These are phyloP conservation scores for sunflower (Helianthus annuus) DNA, from an alignment of 129 eudicot genomes.

Conservation along the genomic window DNA sequence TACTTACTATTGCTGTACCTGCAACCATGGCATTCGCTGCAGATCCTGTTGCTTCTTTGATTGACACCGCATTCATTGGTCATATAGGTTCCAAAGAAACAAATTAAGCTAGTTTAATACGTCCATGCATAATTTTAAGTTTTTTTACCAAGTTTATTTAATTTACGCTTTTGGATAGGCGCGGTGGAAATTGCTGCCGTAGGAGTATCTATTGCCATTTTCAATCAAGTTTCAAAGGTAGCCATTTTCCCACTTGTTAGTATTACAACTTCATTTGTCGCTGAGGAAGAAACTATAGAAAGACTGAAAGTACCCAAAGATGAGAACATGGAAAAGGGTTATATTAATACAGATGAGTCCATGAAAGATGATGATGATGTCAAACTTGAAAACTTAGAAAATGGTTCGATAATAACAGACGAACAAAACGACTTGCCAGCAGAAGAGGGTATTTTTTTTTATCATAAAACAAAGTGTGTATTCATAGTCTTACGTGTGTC, in stretches of 20 bases:
- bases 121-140: too few relatives aligned
- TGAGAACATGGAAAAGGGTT: constrained; percentile 23
- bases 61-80: constrained; percentile 84
- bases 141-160: not conserved
- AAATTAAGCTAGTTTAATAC: not conserved
- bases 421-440: constrained; percentile 21
- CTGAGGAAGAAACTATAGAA: constrained; percentile 74
- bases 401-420: constrained; percentile 16
- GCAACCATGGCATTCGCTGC: constrained; percentile 89
- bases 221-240: constrained; percentile 90
- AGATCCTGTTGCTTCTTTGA: constrained; percentile 83
- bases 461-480: not conserved
- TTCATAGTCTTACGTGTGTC: constrained; percentile 10
- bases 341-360: too few relatives aligned
- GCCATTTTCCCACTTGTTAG: constrained; percentile 90
- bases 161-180: constrained; percentile 37
- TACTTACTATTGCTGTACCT: constrained; percentile 70
- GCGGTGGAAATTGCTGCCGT: constrained; percentile 84
- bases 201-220: constrained; percentile 79
- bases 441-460: constrained; percentile 31
- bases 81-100: constrained; percentile 32
- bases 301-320: constrained; percentile 32
- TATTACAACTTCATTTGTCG: constrained; percentile 93
- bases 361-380: constrained; percentile 33
- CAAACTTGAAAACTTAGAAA: constrained; percentile 40